Conservation (phyloP, 2,329 filamentous ascomycete genomes). For the Penicillium crustosum region DNA sequence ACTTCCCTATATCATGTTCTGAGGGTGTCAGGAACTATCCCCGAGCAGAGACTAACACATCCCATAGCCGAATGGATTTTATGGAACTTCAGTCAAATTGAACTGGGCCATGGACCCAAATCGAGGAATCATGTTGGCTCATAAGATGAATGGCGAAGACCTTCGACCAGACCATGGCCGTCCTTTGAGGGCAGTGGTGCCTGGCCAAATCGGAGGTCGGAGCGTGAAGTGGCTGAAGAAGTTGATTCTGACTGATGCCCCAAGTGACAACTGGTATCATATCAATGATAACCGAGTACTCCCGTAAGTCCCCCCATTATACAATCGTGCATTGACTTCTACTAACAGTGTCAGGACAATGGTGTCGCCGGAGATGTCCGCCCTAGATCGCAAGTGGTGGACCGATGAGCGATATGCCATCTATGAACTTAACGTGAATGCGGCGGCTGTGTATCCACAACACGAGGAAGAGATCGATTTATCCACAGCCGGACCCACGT, state of each 20-base stretch:
- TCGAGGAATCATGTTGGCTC: conserved; percentile 79
- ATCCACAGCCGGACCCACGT: conserved; percentile 51
- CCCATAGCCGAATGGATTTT: conserved; percentile 73
- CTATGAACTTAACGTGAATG: conserved; percentile 87
- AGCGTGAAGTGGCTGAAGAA: conserved; percentile 92
- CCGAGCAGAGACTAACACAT: conserved; percentile 8
- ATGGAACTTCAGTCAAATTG: conserved; percentile 83
- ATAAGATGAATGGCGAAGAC: conserved; percentile 85
- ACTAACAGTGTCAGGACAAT: conserved; percentile 58
- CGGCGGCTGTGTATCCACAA: conserved; percentile 74
- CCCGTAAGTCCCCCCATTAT: conserved; percentile 50
- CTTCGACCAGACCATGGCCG: conserved; percentile 83
- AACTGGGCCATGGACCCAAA: conserved; percentile 86
- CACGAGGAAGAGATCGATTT: conserved; percentile 69
- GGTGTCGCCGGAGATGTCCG: conserved; percentile 77
- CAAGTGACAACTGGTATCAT: conserved; percentile 93
- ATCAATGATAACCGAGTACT: conserved; percentile 90
- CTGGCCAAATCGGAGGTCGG: conserved; percentile 85
- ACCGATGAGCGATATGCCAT: conserved; percentile 88
- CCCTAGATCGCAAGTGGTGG: conserved; percentile 74
- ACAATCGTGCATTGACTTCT: neutral
- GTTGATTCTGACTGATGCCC: conserved; percentile 72
- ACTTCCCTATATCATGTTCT: neutral
- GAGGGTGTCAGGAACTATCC: neutral
- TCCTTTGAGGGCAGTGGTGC: conserved; percentile 78